phyloP scores from a whole-genome alignment of 1,139 yeast genomes.

The Suhomyces anneliseae region DNA sequence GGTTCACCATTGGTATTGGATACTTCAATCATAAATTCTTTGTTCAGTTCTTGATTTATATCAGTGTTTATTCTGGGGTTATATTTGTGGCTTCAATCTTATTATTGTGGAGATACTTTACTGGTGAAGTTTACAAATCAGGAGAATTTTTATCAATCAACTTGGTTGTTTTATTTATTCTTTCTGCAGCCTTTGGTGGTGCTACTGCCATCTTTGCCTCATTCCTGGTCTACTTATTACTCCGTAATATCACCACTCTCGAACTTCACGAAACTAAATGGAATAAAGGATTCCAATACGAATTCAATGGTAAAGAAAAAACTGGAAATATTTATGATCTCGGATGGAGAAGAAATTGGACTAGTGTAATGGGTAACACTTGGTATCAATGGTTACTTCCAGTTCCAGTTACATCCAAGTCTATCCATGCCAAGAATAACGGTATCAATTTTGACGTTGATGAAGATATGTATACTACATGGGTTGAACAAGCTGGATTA shows the following conservation, averaged over 20 bases:
- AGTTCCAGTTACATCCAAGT: constrained; percentile 28
- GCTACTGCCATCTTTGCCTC: constrained; percentile 59
- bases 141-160: constrained; percentile 53
- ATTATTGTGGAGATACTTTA: constrained; percentile 53
- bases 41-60: constrained; percentile 68
- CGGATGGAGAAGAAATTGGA: constrained; percentile 64
- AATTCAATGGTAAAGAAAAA: constrained; percentile 31
- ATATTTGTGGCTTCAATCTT: constrained; percentile 39
- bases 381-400: constrained; percentile 77
- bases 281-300: constrained; percentile 31
- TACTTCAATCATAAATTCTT: constrained; percentile 76
- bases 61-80: constrained; percentile 47
- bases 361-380: constrained; percentile 66
- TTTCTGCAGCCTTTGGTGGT: constrained; percentile 63
- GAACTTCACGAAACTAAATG: constrained; percentile 69
- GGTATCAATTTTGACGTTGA: constrained; percentile 57
- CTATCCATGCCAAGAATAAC: constrained; percentile 32
- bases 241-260: constrained; percentile 73
- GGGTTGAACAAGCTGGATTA: constrained; percentile 43
- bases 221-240: constrained; percentile 60
- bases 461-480: constrained; percentile 38
- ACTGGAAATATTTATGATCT: constrained; percentile 74
- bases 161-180: constrained; percentile 57
- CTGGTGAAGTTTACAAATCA: constrained; percentile 35
- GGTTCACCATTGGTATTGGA: constrained; percentile 93